These are phyloP conservation scores for Avena atlantica DNA, from an alignment of 176 grass and related monocot species.

Conservation along the genomic window DNA sequence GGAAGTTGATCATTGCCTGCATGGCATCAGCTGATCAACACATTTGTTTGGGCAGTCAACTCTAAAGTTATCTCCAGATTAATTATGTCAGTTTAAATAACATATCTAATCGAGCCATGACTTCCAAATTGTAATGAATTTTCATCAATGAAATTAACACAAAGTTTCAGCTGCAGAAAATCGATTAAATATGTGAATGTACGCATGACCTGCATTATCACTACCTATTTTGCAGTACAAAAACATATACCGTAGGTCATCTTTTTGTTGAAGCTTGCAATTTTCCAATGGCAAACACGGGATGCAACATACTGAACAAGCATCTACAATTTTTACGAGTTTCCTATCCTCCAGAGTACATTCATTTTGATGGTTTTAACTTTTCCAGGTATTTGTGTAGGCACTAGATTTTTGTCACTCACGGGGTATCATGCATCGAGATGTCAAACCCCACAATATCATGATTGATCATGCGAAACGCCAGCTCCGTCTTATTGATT, in stretches of 20 bases:
- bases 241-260: not conserved
- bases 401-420: conserved; percentile 97
- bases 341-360: conserved; percentile 25
- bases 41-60: conserved; percentile 1
- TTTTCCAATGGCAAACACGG: not conserved
- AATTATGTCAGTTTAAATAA: not conserved
- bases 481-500: conserved; percentile 93
- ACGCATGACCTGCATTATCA: not conserved
- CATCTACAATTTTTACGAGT: conserved; percentile 1
- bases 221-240: conserved; percentile 9
- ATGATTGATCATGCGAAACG: conserved; percentile 94
- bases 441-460: conserved; percentile 96
- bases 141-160: not conserved
- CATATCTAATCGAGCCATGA: not conserved
- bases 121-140: conserved; percentile 22
- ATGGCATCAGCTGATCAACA: not conserved
- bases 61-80: not conserved
- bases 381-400: conserved; percentile 81
- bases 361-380: conserved; percentile 56
- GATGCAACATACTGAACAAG: not conserved
- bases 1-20: not conserved
- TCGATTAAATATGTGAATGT: not conserved
- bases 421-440: conserved; percentile 93
- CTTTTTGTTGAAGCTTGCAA: conserved; percentile 28
- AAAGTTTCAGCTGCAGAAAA: not conserved